These are phyloP conservation scores for Saccharomycopsis babjevae DNA, from an alignment of 805 yeast genomes.

Conservation along the genomic window DNA sequence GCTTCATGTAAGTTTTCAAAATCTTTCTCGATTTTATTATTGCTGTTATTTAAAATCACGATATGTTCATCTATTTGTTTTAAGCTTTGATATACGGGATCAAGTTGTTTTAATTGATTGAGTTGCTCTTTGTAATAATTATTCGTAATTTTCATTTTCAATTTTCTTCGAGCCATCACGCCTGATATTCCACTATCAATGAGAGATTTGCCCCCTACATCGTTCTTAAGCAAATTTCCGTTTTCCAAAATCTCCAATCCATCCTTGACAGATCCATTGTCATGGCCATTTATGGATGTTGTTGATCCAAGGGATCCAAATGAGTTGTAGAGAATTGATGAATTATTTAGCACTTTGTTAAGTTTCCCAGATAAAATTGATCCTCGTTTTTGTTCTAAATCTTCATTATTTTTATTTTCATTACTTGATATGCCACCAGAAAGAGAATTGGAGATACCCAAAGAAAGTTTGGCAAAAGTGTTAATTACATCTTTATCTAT, in stretches of 20 bases:
- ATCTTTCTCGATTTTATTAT: constrained; percentile 5
- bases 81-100: constrained; percentile 27
- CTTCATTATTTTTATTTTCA: background rate
- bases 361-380: constrained; percentile 7
- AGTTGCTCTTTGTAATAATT: constrained; percentile 50
- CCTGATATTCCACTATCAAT: constrained; percentile 32
- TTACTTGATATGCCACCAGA: no score
- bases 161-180: constrained; percentile 46
- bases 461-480: constrained; percentile 10
- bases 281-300: background rate
- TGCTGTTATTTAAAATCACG: constrained; percentile 6
- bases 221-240: constrained; percentile 6
- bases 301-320: background rate
- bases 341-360: constrained; percentile 5
- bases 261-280: background rate
- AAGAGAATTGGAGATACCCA: background rate
- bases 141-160: constrained; percentile 50
- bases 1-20: constrained; percentile 19
- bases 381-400: background rate
- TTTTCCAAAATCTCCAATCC: constrained; percentile 6
- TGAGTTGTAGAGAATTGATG: background rate
- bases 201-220: background rate
- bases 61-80: constrained; percentile 6
- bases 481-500: constrained; percentile 1
- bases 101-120: constrained; percentile 35